Evolutionary conservation across 495 filamentous ascomycete species (phyloP), one percentile per base, ranked within the genome.

Genomic region (Aspergillus campestris): DNA sequence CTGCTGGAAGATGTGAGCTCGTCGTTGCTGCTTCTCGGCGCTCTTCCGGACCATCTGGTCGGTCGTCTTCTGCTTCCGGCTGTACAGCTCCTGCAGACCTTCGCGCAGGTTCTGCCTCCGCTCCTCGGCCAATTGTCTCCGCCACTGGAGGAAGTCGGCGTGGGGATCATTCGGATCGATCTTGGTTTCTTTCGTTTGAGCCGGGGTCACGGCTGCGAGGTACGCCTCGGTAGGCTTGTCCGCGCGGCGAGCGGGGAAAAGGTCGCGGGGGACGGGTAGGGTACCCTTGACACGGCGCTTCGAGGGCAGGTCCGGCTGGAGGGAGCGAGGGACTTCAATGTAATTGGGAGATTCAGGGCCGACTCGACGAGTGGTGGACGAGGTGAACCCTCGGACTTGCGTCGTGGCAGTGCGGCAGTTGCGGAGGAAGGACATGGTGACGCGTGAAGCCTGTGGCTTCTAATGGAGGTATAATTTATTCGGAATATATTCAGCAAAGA

Each of bases 291-390:
- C 70, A 45, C 57, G 66, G 13, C 58, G 67, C 34, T 72, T 72
- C 7, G 57, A 50, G 7, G 62, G 58, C 10, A 66, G 62, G 55
- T 60, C 45, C 3, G 81, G 72, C 55, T 79, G 73, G 6, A 74
- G 44, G 12, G 61, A 53, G 35, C 55, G 62, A 30, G 86, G 86
- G 34, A 89, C 65, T 48, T 86, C 76, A 59, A 90, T 79, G 69
- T 80, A 90, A 45, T 75, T 73, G 48, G 86, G 86, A 35, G 79
- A 85, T 57, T 87, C 83, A 11, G 86, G 86, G 8, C 65, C 70
- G 38, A 68, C 60, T 52, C 67, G 64, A 51, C 61, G 64, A 36
- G 40, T 57, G 40, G 67, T 45, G 8, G 66, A 62, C 33, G 64
- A 60, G 42, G 66, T 50, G 49, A 73, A 71, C 47, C 66, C 65